Percentiles rank a stretch among this genome's conserved stretches.
These are phyloP conservation scores for Rhizopogon sp. DNA, from an alignment of 768 basidiomycete genomes.

Conservation along the genomic window DNA sequence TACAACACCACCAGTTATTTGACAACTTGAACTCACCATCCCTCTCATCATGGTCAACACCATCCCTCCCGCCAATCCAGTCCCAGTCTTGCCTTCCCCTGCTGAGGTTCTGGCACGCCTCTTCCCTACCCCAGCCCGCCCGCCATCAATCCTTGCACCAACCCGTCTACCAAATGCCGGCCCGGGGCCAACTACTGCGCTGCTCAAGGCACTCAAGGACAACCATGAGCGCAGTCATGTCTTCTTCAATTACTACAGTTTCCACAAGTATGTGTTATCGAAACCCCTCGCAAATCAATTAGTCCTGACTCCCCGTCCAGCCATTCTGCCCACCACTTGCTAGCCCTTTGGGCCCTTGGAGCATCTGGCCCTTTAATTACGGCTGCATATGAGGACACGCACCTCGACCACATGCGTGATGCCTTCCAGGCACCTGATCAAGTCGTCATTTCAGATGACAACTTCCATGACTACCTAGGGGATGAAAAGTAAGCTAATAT, in stretches of 20 bases:
- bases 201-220: slow-evolving; percentile 38
- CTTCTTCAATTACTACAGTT: slow-evolving; percentile 41
- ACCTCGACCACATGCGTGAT: slow-evolving; percentile 33
- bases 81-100: slow-evolving; percentile 16
- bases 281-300: background rate
- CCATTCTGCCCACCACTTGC: slow-evolving; percentile 52
- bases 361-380: slow-evolving; percentile 37
- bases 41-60: background rate
- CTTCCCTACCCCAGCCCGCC: slow-evolving; percentile 25
- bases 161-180: slow-evolving; percentile 29
- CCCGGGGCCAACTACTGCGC: slow-evolving; percentile 32
- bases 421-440: slow-evolving; percentile 24
- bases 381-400: slow-evolving; percentile 35
- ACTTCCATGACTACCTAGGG: slow-evolving; percentile 21
- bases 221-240: slow-evolving; percentile 51
- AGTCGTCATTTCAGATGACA: slow-evolving; percentile 18
- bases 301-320: slow-evolving; percentile 18
- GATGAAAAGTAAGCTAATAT: slow-evolving; percentile 23
- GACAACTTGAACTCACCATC: too few species aligned
- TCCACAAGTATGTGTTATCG: slow-evolving; percentile 24
- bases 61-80: background rate
- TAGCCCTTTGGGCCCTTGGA: slow-evolving; percentile 60
- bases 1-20: background rate
- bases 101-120: slow-evolving; percentile 20
- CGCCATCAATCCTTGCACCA: slow-evolving; percentile 30